Conservation (phyloP, 805 yeast species). For the Pichia californica region DNA sequence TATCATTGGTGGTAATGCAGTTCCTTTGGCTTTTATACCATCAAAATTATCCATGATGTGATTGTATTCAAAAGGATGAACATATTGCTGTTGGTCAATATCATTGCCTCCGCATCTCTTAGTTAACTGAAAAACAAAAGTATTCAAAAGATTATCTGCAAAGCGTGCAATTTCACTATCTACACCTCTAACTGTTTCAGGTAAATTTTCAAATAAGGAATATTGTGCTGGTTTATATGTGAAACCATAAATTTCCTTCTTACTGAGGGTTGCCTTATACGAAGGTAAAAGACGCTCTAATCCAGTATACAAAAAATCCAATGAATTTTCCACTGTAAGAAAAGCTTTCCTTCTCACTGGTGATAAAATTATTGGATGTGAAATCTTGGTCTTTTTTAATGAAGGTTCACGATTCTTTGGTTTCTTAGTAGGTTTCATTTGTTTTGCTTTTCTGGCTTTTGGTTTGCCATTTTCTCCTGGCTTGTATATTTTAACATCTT, state of each 20-base stretch:
- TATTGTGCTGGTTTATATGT: slow-evolving; percentile 16
- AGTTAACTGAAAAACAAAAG: slow-evolving; percentile 14
- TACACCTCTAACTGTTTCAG: slow-evolving; percentile 5
- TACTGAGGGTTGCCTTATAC: slow-evolving; percentile 4
- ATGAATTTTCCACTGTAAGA: slow-evolving; percentile 10
- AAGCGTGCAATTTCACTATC: slow-evolving; percentile 4
- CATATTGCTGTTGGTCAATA: slow-evolving; percentile 12
- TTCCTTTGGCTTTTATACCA: slow-evolving; percentile 3
- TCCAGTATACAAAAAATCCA: slow-evolving; percentile 13
- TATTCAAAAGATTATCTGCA: slow-evolving; percentile 17
- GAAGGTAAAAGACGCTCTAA: slow-evolving; percentile 7
- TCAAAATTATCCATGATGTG: slow-evolving; percentile 17
- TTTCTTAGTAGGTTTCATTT: too few species aligned
- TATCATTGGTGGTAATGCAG: slow-evolving; percentile 15
- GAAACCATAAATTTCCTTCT: slow-evolving; percentile 10
- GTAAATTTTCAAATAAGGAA: slow-evolving; percentile 7
- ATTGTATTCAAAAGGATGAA: slow-evolving; percentile 23
- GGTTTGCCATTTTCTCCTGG: too few species aligned
- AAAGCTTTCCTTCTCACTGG: background rate
- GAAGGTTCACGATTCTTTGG: background rate
- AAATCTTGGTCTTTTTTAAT: too few species aligned
- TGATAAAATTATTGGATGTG: too few species aligned
- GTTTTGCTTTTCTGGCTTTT: too few species aligned
- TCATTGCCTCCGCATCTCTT: slow-evolving; percentile 16
- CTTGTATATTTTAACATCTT: background rate